Percentiles rank a stretch among this genome's conserved stretches.
Conservation (phyloP, 805 yeast species). For the Saccharomycopsis sp. region DNA sequence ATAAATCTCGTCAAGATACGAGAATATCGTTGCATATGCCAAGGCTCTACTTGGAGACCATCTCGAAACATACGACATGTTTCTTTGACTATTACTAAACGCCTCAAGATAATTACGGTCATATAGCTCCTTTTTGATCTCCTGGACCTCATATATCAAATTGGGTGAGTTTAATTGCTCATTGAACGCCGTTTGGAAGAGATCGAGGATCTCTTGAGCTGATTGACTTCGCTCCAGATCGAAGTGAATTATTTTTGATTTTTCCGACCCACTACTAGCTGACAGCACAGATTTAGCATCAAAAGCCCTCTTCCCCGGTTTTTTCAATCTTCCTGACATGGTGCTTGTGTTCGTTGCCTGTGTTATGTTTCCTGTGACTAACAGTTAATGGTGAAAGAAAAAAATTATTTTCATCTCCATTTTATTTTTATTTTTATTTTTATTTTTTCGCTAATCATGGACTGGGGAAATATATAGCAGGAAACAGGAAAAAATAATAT, state of each 20-base stretch:
- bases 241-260: conserved; percentile 4
- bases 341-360: neutral
- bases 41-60: conserved; percentile 85
- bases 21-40: conserved; percentile 63
- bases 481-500: neutral
- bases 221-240: conserved; percentile 5
- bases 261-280: neutral
- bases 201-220: conserved; percentile 19
- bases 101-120: conserved; percentile 68
- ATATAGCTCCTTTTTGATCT: conserved; percentile 62
- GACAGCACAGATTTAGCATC: neutral
- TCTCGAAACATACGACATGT: conserved; percentile 72
- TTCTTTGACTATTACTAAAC: conserved; percentile 52
- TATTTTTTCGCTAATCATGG: neutral
- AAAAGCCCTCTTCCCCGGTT: neutral
- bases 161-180: conserved; percentile 17
- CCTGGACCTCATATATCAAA: conserved; percentile 44
- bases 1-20: conserved; percentile 39
- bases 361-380: neutral
- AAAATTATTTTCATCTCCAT: neutral
- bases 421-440: too few relatives aligned
- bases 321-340: neutral
- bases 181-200: conserved; percentile 10
- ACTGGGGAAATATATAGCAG: neutral
- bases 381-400: too few relatives aligned